Base-by-base conservation (phyloP, 345 rosid species). In the Excoecaria cochinchinensis region DNA sequence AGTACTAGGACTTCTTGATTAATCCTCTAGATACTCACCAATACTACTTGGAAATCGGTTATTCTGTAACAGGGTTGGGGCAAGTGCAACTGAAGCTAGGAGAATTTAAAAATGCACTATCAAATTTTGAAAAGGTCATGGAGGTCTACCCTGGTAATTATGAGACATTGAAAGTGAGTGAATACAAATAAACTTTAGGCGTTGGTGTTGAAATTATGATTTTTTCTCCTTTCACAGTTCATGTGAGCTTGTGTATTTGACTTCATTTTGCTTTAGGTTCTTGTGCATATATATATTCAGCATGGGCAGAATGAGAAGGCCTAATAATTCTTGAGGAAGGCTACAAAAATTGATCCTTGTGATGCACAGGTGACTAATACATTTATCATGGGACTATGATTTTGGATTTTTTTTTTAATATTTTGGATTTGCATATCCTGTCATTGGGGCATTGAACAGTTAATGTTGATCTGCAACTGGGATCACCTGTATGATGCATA, bases 131-230 rank as follows among this genome's bases (percentile, higher is more conserved):
- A 81, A 95, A 91, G 85, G 99, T 93, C 82, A 86, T 93, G 89
- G 99, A 95, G 85, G 91, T 91, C 77, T 90, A 91, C 84, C 96
- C 99, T 65, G 99, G 93, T 83, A 95, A 89, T 76, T 90, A 87
- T 60, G 99, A 95, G 89, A 88, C 98, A 52, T 82, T 95, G 69
- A 93, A 91, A 84, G 99, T 91, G 84, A 82, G 89, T 82, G 55
- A 59, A 2, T 63, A 17, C 55, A 70, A 55, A 25, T 59, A 38
- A 64, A 36, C 47, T 62, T 42, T 65, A 67, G 1, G 62, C 65
- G 50, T 42, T 68, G 52, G 25, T 69, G 31, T 67, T 76, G 63
- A 9, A 22, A 11, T 63, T 69, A 36, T 55, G 44, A 22, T 24
- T 56, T 48, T 65, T 31, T 65, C 8, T 38, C 8, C 71, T 44